Base-by-base conservation (phyloP, 129 eudicot species). In the Sambucus nigra region DNA sequence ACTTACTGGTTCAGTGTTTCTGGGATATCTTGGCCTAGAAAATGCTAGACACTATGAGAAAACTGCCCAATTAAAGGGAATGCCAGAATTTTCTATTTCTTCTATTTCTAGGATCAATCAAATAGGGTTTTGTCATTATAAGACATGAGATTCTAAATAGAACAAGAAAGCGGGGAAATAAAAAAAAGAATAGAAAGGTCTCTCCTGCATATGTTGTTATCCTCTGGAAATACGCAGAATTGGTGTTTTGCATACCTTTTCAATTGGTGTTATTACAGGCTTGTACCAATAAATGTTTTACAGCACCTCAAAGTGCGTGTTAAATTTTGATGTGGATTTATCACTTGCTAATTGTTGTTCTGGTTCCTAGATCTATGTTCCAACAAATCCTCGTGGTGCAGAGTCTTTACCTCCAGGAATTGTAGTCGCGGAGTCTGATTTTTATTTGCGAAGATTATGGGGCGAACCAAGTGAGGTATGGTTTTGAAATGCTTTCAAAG, bases 331-430 rank as follows among this genome's bases (percentile, higher is more conserved):
- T 39, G 45, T 42, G 50, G 60, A 47, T 38, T 41, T 13, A 31
- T 63, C 27, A 47, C 53, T n/a, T 35, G 11, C 23, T 61, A 49
- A 38, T 53, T 21, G 27, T 46, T 56, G 25, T 18, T 55, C 53
- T 70, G 48, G 60, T 32, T 53, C 42, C 63, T 73, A 91, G 99
- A 82, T 91, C 45, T 82, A 53, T 69, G 99, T 91, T 67, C 99
- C 99, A 50, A 68, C 94, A 25, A 92, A 92, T 62, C 99, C 99
- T 27, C 96, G 94, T 27, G 99, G 99, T 64, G 99, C 99, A 20
- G 92, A 92, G 71, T 74, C 94, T 25, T 80, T 92, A 67, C 99
- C 99, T 29, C 99, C 99, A 24, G 94, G 91, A 75, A 92, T 92
- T 54, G 94, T 92, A 55, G 99, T 92, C 60, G 26, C 99, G 14